Conservation (phyloP, 1,139 yeast genomes). For the Pichia sp. region DNA sequence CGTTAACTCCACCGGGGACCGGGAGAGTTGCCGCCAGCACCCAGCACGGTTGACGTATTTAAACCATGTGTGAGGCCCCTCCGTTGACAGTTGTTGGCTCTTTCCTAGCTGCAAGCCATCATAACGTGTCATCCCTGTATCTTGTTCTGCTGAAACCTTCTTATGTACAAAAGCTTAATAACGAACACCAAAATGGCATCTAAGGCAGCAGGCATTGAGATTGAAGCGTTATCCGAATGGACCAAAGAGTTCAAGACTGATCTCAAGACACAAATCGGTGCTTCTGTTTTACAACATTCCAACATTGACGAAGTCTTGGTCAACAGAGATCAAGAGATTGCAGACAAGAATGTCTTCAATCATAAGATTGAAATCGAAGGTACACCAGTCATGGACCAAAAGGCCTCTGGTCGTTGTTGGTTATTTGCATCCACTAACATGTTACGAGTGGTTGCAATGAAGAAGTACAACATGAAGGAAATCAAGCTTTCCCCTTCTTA, state of each 20-base stretch:
- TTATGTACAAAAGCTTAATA: no score
- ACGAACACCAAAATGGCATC: conserved; percentile 11
- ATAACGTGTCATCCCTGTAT: no score
- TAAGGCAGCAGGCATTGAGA: conserved; percentile 11
- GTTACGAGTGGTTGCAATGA: conserved; percentile 55
- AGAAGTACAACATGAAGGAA: conserved; percentile 56
- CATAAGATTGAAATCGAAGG: conserved; percentile 57
- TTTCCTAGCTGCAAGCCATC: no score
- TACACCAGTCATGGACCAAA: conserved; percentile 66
- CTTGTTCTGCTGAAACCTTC: no score
- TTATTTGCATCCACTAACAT: conserved; percentile 76
- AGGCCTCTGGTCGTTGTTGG: conserved; percentile 79
- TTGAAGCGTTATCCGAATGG: conserved; percentile 22
- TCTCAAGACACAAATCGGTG: conserved; percentile 25
- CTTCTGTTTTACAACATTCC: conserved; percentile 26
- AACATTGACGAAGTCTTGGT: conserved; percentile 31
- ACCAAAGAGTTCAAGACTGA: conserved; percentile 21
- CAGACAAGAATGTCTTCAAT: conserved; percentile 44
- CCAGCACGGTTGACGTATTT: no score
- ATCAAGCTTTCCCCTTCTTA: conserved; percentile 72
- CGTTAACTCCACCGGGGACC: no score
- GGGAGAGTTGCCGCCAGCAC: no score
- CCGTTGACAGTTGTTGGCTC: no score
- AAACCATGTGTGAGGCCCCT: no score
- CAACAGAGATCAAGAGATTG: conserved; percentile 38